Conservation (phyloP, 2,329 filamentous ascomycete species). For the Phaeosphaeria sp. region DNA sequence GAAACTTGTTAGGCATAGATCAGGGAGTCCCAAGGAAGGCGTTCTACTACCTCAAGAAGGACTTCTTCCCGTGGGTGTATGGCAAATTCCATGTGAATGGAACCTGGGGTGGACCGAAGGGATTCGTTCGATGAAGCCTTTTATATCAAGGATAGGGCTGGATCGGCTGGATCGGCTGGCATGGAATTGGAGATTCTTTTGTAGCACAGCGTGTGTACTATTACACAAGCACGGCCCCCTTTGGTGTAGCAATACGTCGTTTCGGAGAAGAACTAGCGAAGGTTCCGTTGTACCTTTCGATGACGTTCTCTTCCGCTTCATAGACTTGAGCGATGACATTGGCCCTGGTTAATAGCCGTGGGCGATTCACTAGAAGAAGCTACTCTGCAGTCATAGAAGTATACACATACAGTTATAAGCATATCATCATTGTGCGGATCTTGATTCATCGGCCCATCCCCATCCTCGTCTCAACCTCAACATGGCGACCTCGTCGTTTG, state of each 20-base stretch:
- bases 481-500: neutral
- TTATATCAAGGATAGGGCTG: too few species aligned
- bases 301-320: too few species aligned
- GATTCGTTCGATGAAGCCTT: conserved; percentile 42
- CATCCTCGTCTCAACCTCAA: neutral
- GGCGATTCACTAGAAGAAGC: too few species aligned
- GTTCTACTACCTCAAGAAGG: conserved; percentile 70
- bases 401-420: neutral
- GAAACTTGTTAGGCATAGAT: conserved; percentile 60
- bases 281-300: too few species aligned
- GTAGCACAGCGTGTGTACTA: too few species aligned
- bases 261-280: too few species aligned
- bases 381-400: too few species aligned
- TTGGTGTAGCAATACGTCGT: too few species aligned
- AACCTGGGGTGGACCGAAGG: conserved; percentile 67
- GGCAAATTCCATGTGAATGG: conserved; percentile 66
- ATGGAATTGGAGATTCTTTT: too few species aligned
- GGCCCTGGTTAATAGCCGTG: neutral
- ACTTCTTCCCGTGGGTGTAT: conserved; percentile 73
- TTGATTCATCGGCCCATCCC: neutral
- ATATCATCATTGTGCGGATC: neutral
- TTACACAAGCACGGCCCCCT: too few species aligned
- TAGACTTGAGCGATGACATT: neutral
- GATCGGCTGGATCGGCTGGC: too few species aligned
- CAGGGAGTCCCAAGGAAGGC: conserved; percentile 62